These are phyloP conservation scores for Coelastrella sp. DNA, from an alignment of 139 green algal species.

Conservation along the genomic window DNA sequence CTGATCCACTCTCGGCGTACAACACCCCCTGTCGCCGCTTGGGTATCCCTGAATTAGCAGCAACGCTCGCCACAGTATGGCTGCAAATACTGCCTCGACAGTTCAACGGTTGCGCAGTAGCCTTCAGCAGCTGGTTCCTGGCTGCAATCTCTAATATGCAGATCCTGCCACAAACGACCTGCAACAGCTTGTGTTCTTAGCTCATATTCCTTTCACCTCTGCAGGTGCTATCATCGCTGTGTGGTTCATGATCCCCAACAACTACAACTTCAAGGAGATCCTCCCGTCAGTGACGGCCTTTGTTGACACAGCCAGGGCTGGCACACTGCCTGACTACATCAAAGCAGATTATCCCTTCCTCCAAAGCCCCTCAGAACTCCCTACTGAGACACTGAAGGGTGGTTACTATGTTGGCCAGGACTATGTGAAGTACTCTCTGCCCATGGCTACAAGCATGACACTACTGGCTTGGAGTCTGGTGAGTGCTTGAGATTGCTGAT, in stretches of 20 bases:
- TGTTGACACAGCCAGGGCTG: neutral
- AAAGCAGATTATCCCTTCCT: neutral
- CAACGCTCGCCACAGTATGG: too few relatives aligned
- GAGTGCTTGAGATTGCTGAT: neutral
- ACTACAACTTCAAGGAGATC: constrained; percentile 31
- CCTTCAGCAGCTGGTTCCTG: too few relatives aligned
- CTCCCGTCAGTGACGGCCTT: constrained; percentile 21
- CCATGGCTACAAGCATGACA: constrained; percentile 21
- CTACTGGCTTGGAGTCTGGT: constrained; percentile 39
- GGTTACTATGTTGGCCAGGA: neutral
- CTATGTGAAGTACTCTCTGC: constrained; percentile 47
- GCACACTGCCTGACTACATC: neutral
- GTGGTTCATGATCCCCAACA: constrained; percentile 45
- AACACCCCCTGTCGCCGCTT: too few relatives aligned
- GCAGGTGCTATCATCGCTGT: constrained; percentile 33
- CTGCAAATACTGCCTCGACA: too few relatives aligned
- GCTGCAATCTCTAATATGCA: too few relatives aligned
- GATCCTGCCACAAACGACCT: too few relatives aligned
- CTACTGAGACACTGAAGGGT: neutral
- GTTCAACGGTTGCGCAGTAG: too few relatives aligned
- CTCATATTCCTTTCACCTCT: neutral
- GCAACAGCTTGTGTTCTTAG: too few relatives aligned
- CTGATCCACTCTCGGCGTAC: too few relatives aligned
- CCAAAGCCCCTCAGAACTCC: neutral
- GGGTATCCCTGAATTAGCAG: too few relatives aligned